These are phyloP conservation scores for Hypomyces rosellus DNA, from an alignment of 2,329 filamentous ascomycete species.

Conservation along the genomic window DNA sequence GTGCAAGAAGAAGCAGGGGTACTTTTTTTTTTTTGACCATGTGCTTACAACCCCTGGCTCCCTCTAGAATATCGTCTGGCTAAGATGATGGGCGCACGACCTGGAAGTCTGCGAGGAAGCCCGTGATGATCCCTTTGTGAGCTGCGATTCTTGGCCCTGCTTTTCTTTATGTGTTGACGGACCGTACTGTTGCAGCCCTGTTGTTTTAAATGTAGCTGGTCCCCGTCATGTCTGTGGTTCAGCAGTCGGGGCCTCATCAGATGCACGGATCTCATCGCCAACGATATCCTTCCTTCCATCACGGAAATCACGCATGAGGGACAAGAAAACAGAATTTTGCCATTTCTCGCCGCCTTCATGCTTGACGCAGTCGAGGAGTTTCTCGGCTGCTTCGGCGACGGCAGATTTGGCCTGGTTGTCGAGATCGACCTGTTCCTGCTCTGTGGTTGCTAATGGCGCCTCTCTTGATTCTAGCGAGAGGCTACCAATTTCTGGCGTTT, in stretches of 20 bases:
- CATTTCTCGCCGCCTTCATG: constrained; percentile 41
- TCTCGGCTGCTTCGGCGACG: constrained; percentile 37
- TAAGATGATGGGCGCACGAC: constrained; percentile 20
- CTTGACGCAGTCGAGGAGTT: constrained; percentile 36
- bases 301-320: constrained; percentile 39
- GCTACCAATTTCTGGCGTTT: constrained; percentile 26
- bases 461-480: constrained; percentile 21
- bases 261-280: constrained; percentile 34
- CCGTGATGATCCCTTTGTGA: background rate
- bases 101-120: background rate
- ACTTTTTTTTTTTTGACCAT: no score
- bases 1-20: no score
- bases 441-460: background rate
- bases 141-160: background rate
- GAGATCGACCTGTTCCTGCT: background rate
- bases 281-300: constrained; percentile 40
- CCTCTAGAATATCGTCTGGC: constrained; percentile 19
- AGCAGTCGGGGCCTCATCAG: background rate
- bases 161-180: background rate
- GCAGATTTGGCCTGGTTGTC: constrained; percentile 19
- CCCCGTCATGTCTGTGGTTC: constrained; percentile 14
- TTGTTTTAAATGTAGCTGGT: background rate
- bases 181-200: background rate
- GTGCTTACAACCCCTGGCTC: background rate
- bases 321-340: constrained; percentile 40